Conservation (phyloP, 2,329 filamentous ascomycete species). For the Cercospora berteroae region DNA sequence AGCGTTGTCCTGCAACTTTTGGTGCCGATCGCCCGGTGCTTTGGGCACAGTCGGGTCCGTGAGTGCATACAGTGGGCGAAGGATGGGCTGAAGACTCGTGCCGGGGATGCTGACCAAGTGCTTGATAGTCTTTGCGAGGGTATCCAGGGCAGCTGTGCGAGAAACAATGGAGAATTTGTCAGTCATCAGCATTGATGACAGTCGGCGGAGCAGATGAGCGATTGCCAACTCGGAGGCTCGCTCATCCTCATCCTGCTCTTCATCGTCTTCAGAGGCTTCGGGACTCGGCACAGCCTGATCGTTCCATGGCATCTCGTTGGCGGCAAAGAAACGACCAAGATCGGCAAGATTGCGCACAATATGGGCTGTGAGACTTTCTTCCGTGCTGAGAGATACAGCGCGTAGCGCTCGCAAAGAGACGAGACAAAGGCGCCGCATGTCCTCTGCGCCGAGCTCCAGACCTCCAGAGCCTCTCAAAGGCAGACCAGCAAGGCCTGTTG, state of each 20-base stretch:
- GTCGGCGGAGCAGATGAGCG: slow-evolving; percentile 73
- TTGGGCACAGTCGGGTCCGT: slow-evolving; percentile 73
- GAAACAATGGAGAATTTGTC: slow-evolving; percentile 62
- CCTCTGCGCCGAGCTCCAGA: slow-evolving; percentile 62
- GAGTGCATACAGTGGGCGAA: slow-evolving; percentile 74
- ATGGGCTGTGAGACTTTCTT: slow-evolving; percentile 74
- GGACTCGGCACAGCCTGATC: slow-evolving; percentile 45
- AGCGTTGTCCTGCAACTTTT: slow-evolving; percentile 67
- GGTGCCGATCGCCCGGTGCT: slow-evolving; percentile 56
- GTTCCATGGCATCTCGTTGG: slow-evolving; percentile 54
- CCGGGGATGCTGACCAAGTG: slow-evolving; percentile 63
- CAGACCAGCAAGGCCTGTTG: slow-evolving; percentile 53
- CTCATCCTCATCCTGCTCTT: slow-evolving; percentile 39
- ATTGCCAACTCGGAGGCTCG: slow-evolving; percentile 52
- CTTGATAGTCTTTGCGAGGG: slow-evolving; percentile 67
- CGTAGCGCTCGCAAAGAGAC: slow-evolving; percentile 60
- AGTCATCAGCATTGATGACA: slow-evolving; percentile 66
- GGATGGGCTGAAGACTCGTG: slow-evolving; percentile 62
- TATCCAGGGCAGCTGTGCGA: slow-evolving; percentile 69
- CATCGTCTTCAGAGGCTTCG: slow-evolving; percentile 44
- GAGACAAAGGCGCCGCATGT: slow-evolving; percentile 60
- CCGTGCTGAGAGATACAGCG: slow-evolving; percentile 55
- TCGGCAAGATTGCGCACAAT: slow-evolving; percentile 80
- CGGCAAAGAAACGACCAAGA: slow-evolving; percentile 64
- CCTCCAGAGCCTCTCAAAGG: slow-evolving; percentile 70